Evolutionary conservation across 345 rosid species (phyloP).

Genomic region (Dimocarpus longan): DNA sequence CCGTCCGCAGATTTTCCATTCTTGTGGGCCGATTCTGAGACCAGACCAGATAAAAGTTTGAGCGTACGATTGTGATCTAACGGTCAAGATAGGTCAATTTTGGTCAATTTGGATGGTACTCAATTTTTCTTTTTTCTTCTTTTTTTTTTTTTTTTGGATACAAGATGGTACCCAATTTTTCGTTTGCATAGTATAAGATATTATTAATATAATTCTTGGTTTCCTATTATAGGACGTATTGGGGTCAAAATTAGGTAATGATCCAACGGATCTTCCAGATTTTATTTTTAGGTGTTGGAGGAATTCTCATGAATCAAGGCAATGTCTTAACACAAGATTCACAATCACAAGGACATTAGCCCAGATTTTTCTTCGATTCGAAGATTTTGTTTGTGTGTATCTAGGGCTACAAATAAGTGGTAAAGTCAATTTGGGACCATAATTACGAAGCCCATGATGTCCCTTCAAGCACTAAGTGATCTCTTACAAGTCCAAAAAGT

Average conservation of each 20-base stretch:
- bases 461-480: not conserved
- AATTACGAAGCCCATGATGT: conserved; percentile 28
- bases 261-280: conserved; percentile 37
- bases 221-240: conserved; percentile 10
- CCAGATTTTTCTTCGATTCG: conserved; percentile 30
- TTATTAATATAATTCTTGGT: not conserved
- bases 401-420: conserved; percentile 25
- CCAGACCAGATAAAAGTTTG: not conserved
- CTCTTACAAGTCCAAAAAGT: not conserved
- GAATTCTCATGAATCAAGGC: conserved; percentile 30
- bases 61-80: conserved; percentile 29
- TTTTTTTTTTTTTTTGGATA: too few relatives aligned
- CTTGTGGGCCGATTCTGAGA: conserved; percentile 21
- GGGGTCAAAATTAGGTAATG: conserved; percentile 43
- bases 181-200: not conserved
- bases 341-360: conserved; percentile 29
- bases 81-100: conserved; percentile 36
- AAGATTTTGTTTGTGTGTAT: conserved; percentile 43
- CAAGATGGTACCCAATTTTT: not conserved
- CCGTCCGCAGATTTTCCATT: conserved; percentile 34
- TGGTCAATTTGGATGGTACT: conserved; percentile 22
- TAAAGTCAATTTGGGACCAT: conserved; percentile 34
- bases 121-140: too few relatives aligned
- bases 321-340: conserved; percentile 8
- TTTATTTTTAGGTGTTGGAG: conserved; percentile 19